phyloP scores from a whole-genome alignment of 306 rosid species.

The Cyclanthera cordifolia region DNA sequence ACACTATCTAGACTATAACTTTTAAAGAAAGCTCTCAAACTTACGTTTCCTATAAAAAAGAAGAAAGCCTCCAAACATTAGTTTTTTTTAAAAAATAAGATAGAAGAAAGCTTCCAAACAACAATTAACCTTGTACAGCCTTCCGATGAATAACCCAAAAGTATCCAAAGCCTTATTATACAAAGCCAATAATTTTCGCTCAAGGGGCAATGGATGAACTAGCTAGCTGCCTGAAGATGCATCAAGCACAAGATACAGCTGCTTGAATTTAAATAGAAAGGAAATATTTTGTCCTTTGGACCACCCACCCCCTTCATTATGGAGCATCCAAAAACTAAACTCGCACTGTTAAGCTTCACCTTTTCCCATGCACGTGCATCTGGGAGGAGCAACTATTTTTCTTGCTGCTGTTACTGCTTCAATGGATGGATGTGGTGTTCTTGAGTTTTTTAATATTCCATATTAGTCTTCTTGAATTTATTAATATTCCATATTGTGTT shows the following conservation, averaged over 20 bases:
- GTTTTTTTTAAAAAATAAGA: too few relatives aligned
- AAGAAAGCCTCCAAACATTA: neutral
- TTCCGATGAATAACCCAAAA: neutral
- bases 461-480: neutral
- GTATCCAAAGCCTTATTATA: neutral
- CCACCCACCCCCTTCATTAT: neutral
- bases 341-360: neutral
- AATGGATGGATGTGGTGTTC: neutral
- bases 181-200: neutral
- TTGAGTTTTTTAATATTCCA: neutral
- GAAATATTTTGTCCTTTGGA: neutral
- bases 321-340: neutral
- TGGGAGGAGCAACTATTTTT: neutral
- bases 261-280: neutral
- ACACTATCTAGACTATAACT: neutral
- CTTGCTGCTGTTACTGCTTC: neutral
- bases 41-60: too few relatives aligned
- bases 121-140: neutral
- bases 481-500: neutral
- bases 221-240: neutral
- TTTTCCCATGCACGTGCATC: neutral
- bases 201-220: neutral
- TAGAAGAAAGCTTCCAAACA: neutral
- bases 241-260: neutral
- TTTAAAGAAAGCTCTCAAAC: neutral